These are phyloP conservation scores for Aureobasidium sp. DNA, from an alignment of 2,329 filamentous ascomycete species.

Conservation along the genomic window DNA sequence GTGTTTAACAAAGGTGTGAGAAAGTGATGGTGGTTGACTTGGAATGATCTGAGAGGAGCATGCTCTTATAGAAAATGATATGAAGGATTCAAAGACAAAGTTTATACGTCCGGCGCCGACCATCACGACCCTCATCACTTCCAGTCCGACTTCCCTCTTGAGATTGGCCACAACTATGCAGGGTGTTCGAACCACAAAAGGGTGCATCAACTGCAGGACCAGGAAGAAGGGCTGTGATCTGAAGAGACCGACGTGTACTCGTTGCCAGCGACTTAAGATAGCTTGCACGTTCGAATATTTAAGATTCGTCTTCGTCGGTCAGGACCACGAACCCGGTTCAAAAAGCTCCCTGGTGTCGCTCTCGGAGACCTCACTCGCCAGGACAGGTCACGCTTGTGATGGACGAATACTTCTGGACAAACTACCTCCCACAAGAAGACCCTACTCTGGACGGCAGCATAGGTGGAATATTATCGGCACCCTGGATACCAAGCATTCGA, in stretches of 20 bases:
- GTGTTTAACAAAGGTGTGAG: too few relatives aligned
- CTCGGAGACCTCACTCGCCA: background rate
- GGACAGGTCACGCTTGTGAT: background rate
- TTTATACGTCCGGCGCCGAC: background rate
- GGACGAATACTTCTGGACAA: background rate
- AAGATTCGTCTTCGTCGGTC: background rate
- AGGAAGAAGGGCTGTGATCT: slow-evolving; percentile 1
- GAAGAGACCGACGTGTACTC: background rate
- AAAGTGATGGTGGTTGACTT: too few relatives aligned
- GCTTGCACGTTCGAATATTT: background rate
- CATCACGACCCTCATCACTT: too few relatives aligned
- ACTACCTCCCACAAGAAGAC: background rate
- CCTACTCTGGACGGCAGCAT: background rate
- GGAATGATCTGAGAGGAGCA: too few relatives aligned
- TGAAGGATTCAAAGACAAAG: too few relatives aligned
- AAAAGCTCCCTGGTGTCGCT: background rate
- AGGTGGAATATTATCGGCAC: background rate
- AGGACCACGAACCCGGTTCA: background rate
- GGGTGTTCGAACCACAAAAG: background rate
- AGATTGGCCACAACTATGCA: background rate
- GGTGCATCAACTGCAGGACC: background rate
- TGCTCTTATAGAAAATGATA: background rate
- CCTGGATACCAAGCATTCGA: background rate
- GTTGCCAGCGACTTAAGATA: background rate
- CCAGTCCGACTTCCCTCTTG: too few relatives aligned